Conservation (phyloP, 1,284 basidiomycete genomes). For the Apiotrichum mycotoxinovorans region DNA sequence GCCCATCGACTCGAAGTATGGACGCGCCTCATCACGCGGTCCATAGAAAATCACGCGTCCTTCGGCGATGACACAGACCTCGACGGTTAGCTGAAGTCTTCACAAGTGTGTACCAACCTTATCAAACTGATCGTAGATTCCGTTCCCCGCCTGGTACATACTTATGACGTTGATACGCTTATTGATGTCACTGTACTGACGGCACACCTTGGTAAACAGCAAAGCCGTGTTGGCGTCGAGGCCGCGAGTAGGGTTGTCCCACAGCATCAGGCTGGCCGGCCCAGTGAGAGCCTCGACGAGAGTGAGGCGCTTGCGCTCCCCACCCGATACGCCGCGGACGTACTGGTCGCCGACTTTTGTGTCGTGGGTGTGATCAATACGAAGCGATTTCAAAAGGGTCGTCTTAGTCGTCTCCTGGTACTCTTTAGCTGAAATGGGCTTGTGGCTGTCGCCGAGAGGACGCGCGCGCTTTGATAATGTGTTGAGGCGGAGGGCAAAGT, state of each 20-base stretch:
- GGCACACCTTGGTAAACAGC: slow-evolving; percentile 67
- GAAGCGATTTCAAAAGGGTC: slow-evolving; percentile 62
- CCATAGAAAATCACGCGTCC: slow-evolving; percentile 80
- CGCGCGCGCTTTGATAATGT: slow-evolving; percentile 29
- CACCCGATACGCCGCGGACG: slow-evolving; percentile 73
- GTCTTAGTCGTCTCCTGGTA: slow-evolving; percentile 11
- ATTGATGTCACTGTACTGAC: slow-evolving; percentile 73
- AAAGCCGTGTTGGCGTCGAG: slow-evolving; percentile 82
- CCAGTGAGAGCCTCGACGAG: slow-evolving; percentile 66
- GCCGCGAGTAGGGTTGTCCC: slow-evolving; percentile 59
- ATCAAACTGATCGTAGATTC: slow-evolving; percentile 57
- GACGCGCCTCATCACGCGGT: slow-evolving; percentile 63
- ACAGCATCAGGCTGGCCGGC: slow-evolving; percentile 59
- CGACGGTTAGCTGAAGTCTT: too few species aligned
- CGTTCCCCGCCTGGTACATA: slow-evolving; percentile 65
- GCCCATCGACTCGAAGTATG: slow-evolving; percentile 73
- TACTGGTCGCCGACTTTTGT: slow-evolving; percentile 67
- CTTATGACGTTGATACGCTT: slow-evolving; percentile 73
- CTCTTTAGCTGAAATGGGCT: slow-evolving; percentile 34
- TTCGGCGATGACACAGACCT: slow-evolving; percentile 66
- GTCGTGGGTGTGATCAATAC: slow-evolving; percentile 62
- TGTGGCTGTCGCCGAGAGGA: slow-evolving; percentile 26
- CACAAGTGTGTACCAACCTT: background rate
- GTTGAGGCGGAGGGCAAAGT: slow-evolving; percentile 44
- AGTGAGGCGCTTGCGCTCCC: slow-evolving; percentile 64